phyloP scores from a whole-genome alignment of 257 asterid species.

The Nicotiana undulata region DNA sequence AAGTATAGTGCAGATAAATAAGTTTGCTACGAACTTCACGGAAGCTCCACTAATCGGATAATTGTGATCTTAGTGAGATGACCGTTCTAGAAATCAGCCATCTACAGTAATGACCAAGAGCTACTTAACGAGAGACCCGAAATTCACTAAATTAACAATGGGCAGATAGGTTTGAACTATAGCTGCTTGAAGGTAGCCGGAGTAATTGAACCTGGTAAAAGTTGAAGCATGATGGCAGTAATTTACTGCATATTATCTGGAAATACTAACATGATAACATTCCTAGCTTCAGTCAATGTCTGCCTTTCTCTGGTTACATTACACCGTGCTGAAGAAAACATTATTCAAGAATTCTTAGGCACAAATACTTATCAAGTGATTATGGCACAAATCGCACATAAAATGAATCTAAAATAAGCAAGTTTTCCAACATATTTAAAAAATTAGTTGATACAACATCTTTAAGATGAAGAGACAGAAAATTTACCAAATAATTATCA shows the following conservation, averaged over 20 bases:
- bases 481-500: not conserved
- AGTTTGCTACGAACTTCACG: not conserved
- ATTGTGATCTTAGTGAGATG: not conserved
- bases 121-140: not conserved
- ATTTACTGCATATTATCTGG: not conserved
- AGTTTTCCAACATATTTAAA: not conserved
- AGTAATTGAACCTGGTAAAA: not conserved
- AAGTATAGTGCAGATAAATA: constrained; percentile 13
- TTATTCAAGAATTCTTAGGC: not conserved
- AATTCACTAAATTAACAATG: not conserved
- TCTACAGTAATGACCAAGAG: not conserved
- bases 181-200: not conserved
- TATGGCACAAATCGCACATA: not conserved
- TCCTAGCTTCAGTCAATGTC: not conserved
- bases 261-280: not conserved
- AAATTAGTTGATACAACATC: not conserved
- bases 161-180: not conserved
- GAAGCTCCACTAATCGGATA: not conserved
- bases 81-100: not conserved
- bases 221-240: not conserved
- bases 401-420: not conserved
- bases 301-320: not conserved
- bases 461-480: not conserved
- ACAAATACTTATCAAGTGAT: not conserved
- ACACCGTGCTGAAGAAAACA: not conserved